Evolutionary conservation across 805 yeast genomes (phyloP), one percentile per base, ranked within the genome.

Genomic region (Nakazawaea ambrosiae): DNA sequence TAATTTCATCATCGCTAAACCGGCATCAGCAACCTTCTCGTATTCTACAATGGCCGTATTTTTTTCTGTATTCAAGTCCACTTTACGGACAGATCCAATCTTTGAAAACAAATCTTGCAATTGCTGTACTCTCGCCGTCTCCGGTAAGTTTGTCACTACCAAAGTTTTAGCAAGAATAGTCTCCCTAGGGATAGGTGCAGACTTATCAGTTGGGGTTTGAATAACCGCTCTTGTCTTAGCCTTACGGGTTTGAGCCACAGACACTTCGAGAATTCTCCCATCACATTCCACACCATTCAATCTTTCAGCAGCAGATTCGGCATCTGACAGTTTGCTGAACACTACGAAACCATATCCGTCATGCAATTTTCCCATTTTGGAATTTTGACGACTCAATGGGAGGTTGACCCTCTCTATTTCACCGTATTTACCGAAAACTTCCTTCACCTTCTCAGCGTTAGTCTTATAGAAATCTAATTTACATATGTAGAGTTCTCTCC

Each of bases 321-420:
- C 83, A 3, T 65, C 68, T 1, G 61, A 65, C 7, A 55, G 50
- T 0, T 56, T 54, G 2, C 49, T 40, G 46, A 75, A 82, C 0
- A 73, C 61, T 0, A 84, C 57, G 49, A 84, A 82, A 0, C 81
- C 95, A 53, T 68, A 78, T 0, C 90, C 89, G 32, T 74, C 75
- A 49, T 78, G 69, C 12, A 50, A 44, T 6, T 60, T 49, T 1
- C 55, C 59, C 6, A 57, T 54, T 4, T 50, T 48, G 30, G 51
- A 60, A 23, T 57, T 59, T 25, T 52, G 53, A 20, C 49, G 53
- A 22, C 54, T 53, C 32, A 68, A 41, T 2, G 84, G 85, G 3
- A 81, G 43, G 20, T 12, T 16, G 20, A 28, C 31, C 8, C 20
- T 14, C 38, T 77, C 81, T 12, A 84, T 63, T 0, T 45, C 45